phyloP scores from a whole-genome alignment of 345 rosid genomes.

The Orychophragmus violaceus region DNA sequence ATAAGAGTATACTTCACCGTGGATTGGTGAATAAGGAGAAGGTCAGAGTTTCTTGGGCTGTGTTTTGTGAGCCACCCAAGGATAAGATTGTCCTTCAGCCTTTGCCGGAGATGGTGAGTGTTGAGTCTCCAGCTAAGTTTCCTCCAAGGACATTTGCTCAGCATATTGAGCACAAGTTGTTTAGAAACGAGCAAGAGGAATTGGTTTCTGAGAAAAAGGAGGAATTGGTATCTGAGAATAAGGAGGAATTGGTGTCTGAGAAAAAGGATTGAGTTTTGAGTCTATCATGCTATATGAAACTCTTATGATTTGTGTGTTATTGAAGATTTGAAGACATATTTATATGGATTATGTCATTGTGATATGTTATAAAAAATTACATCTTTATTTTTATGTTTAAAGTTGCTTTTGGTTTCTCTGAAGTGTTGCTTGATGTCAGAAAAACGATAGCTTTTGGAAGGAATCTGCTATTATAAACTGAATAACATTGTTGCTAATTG shows the following conservation, averaged over 20 bases:
- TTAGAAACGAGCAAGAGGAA: slow-evolving; percentile 51
- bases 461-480: not conserved
- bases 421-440: not conserved
- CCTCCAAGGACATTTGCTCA: slow-evolving; percentile 92
- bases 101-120: slow-evolving; percentile 57
- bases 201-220: slow-evolving; percentile 18
- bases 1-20: slow-evolving; percentile 89
- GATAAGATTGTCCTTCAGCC: slow-evolving; percentile 90
- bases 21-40: slow-evolving; percentile 93
- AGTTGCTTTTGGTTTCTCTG: not conserved
- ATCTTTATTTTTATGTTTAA: not conserved
- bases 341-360: not conserved
- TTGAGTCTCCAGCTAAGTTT: slow-evolving; percentile 59
- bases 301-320: not conserved
- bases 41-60: slow-evolving; percentile 95
- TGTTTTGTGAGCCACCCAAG: slow-evolving; percentile 92
- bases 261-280: not conserved
- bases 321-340: not conserved
- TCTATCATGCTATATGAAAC: not conserved
- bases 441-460: not conserved
- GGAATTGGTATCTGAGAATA: slow-evolving; percentile 13
- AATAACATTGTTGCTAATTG: not conserved
- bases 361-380: not conserved
- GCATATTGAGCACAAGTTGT: slow-evolving; percentile 79
- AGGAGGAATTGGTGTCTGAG: slow-evolving; percentile 28